Base-by-base conservation (phyloP, 768 basidiomycete genomes). In the Clathrus columnatus region DNA sequence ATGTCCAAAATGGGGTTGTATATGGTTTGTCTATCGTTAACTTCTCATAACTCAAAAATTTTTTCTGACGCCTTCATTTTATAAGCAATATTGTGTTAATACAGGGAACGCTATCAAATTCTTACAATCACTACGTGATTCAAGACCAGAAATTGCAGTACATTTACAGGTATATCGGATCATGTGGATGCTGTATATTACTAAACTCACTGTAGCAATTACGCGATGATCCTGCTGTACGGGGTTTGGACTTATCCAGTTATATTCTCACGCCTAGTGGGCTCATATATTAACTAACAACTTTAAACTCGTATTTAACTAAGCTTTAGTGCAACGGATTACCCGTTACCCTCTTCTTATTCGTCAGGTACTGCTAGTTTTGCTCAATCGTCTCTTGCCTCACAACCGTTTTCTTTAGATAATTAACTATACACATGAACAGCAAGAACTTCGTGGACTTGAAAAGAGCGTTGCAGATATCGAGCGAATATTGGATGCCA, bases 321-420 rank as follows among this genome's bases (percentile, higher is more conserved):
- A 59, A 10, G 23, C 45, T n/a, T 14, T 58, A 92, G 90, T 94
- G 92, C 92, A 96, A 81, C 84, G 95, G 7, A 84, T 97, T 54
- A 96, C 95, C 0, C 78, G 91, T 55, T 99, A 98, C 65, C 95
- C 95, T 0, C 74, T 99, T 0, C 75, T 97, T 28, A 83, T 97
- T 60, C 83, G 83, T 52, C 88, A 91, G 69, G 84, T 82, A 48
- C 18, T 67, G 57, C 2, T 36, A 21, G n/a, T 20, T 18, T 11
- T 36, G 0, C n/a, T 6, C 17, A 11, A 1, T 26, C 23, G 24
- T n/a, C 36, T 8, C 48, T 50, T 6, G 56, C 17, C 8, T 10
- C 46, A 32, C 4, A n/a, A 21, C 16, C 17, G 8, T n/a, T 24
- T 17, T 29, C 56, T 29, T 36, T 63, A 88, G 80, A 88, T 96